Evolutionary conservation across 176 grass and related monocot species (phyloP).

Genomic region (Rhipidocladum racemiflorum): DNA sequence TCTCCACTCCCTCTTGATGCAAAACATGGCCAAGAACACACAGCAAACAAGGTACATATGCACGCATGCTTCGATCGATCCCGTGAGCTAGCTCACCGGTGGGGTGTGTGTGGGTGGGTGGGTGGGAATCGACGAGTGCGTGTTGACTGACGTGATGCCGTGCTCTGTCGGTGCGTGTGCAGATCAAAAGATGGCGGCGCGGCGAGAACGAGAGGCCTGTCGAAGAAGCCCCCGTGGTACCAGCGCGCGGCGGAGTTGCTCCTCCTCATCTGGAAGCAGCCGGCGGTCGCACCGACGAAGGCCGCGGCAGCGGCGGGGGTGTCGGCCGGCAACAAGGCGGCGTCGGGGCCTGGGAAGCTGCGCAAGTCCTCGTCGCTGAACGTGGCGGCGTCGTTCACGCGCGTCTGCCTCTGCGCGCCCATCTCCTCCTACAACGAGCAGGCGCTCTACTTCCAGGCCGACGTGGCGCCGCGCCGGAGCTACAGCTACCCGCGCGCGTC

Average conservation of each 20-base stretch:
- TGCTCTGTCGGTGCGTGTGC: background rate
- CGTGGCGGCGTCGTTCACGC: slow-evolving; percentile 84
- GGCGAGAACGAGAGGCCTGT: slow-evolving; percentile 5
- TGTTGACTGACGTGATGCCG: slow-evolving; percentile 4
- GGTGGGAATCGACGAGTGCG: background rate
- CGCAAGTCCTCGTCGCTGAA: slow-evolving; percentile 91
- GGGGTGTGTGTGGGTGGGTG: background rate
- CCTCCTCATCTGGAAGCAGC: slow-evolving; percentile 59
- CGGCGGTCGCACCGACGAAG: slow-evolving; percentile 23
- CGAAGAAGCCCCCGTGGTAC: slow-evolving; percentile 69
- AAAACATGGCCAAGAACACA: slow-evolving; percentile 56
- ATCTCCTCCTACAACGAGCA: slow-evolving; percentile 90
- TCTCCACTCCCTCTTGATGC: slow-evolving; percentile 52
- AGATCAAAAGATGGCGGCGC: slow-evolving; percentile 33
- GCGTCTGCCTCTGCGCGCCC: slow-evolving; percentile 89
- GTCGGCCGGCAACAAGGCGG: background rate
- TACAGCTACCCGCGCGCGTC: slow-evolving; percentile 84
- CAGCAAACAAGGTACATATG: slow-evolving; percentile 42
- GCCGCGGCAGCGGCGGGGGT: slow-evolving; percentile 35
- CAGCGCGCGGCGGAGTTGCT: slow-evolving; percentile 63
- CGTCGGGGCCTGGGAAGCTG: slow-evolving; percentile 23
- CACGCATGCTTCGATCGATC: background rate
- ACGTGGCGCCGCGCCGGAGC: slow-evolving; percentile 75
- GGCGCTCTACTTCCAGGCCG: slow-evolving; percentile 66
- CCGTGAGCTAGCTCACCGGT: background rate